Percentiles rank a stretch among this genome's conserved stretches.
These are phyloP conservation scores for Aspergillus fructus DNA, from an alignment of 2,329 filamentous ascomycete genomes.

Conservation along the genomic window DNA sequence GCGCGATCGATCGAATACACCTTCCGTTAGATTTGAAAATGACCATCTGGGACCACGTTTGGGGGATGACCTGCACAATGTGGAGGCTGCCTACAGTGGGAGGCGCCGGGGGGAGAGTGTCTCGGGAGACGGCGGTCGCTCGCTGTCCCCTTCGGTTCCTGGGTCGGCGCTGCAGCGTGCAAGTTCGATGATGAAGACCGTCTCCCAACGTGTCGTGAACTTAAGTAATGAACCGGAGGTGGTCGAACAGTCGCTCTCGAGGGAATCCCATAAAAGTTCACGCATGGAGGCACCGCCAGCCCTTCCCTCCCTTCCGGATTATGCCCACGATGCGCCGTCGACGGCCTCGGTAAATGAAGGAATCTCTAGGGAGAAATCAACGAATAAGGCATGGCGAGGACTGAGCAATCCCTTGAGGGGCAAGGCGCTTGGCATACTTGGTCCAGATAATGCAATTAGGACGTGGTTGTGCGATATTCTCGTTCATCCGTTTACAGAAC, in stretches of 20 bases:
- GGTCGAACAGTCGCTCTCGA: conserved; percentile 68
- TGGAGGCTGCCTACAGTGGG: conserved; percentile 59
- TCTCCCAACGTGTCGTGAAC: conserved; percentile 98
- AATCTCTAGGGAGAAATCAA: conserved; percentile 34
- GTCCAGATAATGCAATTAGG: conserved; percentile 72
- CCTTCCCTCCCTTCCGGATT: conserved; percentile 49
- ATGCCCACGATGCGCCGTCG: conserved; percentile 44
- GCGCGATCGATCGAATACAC: conserved; percentile 51
- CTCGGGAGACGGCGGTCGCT: conserved; percentile 44
- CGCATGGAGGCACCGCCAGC: conserved; percentile 53
- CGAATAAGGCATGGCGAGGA: conserved; percentile 44
- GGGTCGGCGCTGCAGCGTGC: conserved; percentile 65
- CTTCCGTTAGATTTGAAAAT: conserved; percentile 54
- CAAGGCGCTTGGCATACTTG: conserved; percentile 80
- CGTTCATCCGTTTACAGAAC: conserved; percentile 83
- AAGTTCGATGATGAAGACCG: conserved; percentile 74
- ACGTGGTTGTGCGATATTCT: conserved; percentile 76
- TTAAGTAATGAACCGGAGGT: conserved; percentile 89
- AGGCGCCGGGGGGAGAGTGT: conserved; percentile 58
- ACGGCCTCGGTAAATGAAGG: conserved; percentile 34
- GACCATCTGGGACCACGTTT: conserved; percentile 47
- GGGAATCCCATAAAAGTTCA: conserved; percentile 51
- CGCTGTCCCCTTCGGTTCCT: conserved; percentile 63
- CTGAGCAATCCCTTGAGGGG: conserved; percentile 77
- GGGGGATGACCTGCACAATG: conserved; percentile 59